These are phyloP conservation scores for Nannochloropsis gaditana DNA, from an alignment of 108 stramenopile genomes.

Conservation along the genomic window DNA sequence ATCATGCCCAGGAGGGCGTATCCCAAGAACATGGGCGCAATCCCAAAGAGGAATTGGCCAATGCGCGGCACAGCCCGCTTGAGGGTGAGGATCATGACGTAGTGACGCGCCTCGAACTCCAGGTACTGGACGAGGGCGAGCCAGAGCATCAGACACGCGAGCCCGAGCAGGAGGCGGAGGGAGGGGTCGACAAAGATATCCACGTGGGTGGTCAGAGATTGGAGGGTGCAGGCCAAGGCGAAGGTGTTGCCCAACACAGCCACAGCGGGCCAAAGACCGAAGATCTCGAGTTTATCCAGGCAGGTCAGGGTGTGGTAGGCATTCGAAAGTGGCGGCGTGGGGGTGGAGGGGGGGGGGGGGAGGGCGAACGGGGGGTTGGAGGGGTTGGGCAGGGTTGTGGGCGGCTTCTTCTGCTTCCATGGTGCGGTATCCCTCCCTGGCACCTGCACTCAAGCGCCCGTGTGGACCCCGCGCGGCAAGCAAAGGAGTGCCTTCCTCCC, in stretches of 20 bases:
- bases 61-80: conserved; percentile 23
- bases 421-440: too few relatives aligned
- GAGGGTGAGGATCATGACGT: conserved; percentile 23
- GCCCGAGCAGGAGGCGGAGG: not conserved
- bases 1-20: conserved; percentile 25
- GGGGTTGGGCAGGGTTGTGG: not conserved
- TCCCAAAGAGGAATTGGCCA: conserved; percentile 14
- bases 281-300: not conserved
- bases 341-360: not conserved
- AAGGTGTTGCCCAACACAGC: not conserved
- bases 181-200: not conserved
- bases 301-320: not conserved
- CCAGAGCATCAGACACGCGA: not conserved
- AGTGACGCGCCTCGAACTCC: not conserved
- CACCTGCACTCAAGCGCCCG: not conserved
- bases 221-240: not conserved
- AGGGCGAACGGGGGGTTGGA: not conserved
- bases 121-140: not conserved
- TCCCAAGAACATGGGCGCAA: conserved; percentile 24
- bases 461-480: not conserved
- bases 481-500: not conserved
- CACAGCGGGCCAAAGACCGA: not conserved
- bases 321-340: not conserved
- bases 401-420: too few relatives aligned
- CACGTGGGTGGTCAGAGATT: not conserved